phyloP scores from a whole-genome alignment of 768 basidiomycete species.

The Mycena kentingensis region DNA sequence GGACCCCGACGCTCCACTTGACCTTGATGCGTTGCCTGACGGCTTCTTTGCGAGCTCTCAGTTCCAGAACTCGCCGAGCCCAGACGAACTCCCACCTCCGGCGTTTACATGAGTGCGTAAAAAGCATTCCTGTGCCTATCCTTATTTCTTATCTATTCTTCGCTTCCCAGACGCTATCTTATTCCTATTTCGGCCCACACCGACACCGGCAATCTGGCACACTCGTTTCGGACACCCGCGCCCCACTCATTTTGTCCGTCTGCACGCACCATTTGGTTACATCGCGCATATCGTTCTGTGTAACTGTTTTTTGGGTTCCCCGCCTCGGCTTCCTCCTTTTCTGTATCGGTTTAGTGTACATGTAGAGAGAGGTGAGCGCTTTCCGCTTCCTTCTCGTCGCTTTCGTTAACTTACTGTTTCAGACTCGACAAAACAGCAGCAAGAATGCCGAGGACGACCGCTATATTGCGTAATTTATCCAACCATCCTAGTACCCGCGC shows the following conservation, averaged over 20 bases:
- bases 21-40: slow-evolving; percentile 38
- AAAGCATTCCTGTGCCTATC: slow-evolving; percentile 21
- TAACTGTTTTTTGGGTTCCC: slow-evolving; percentile 14
- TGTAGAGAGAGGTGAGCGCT: slow-evolving; percentile 9
- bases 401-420: neutral
- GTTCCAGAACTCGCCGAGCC: slow-evolving; percentile 87
- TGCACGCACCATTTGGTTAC: slow-evolving; percentile 3
- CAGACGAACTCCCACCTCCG: slow-evolving; percentile 76
- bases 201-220: slow-evolving; percentile 11
- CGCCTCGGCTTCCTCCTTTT: slow-evolving; percentile 3
- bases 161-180: slow-evolving; percentile 25
- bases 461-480: slow-evolving; percentile 15
- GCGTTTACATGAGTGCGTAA: slow-evolving; percentile 48
- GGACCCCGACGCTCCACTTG: slow-evolving; percentile 17
- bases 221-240: slow-evolving; percentile 24
- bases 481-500: slow-evolving; percentile 7
- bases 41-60: slow-evolving; percentile 77
- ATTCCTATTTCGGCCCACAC: slow-evolving; percentile 9
- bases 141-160: slow-evolving; percentile 11
- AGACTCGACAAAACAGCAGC: slow-evolving; percentile 8
- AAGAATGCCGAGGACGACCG: neutral
- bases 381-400: neutral
- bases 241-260: slow-evolving; percentile 1
- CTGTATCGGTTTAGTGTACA: slow-evolving; percentile 18
- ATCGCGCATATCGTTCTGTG: slow-evolving; percentile 9